Base-by-base conservation (phyloP, 352 stramenopile species). In the Phytophthora pini region DNA sequence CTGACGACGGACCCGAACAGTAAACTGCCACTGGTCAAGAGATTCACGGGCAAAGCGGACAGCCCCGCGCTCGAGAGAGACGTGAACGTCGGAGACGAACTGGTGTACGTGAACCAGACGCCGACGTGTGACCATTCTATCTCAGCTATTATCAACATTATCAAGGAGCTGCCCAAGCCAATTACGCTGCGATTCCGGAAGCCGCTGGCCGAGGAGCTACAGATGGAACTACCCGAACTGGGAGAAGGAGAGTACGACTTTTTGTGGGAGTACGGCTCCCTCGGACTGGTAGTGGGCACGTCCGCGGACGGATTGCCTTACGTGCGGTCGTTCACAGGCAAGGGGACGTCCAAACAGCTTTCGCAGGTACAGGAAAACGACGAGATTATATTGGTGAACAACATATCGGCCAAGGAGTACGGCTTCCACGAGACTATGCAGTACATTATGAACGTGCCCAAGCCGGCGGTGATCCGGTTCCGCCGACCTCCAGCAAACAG, bases 371-470 rank as follows among this genome's bases (percentile, higher is more conserved):
- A 87, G 54, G 77, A 87, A 62, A 85, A 88, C 43, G 87, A 95
- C 52, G 84, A 93, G 71, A 91, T 95, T 62, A 72, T 93, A 38
- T 76, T 93, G 61, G 86, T 95, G 45, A 95, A 95, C 59, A 74
- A 93, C 52, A 68, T 54, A 20, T 76, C 69, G 12, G 70, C 81
- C 11, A 58, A 69, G 31, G 68, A 87, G 5, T 65, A 78, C 47
- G 87, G 85, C 38, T 95, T 95, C 58, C 77, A 79, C 2, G 79
- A 88, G 65, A 90, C 67, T n/a, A 93, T 95, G 83, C 77, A 88
- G 55, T 92, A 91, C 68, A 84, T 95, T 69, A 92, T 92, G 83
- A 87, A 90, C 65, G 83, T 93, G 41, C 82, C 84, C 52, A 93
- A 93, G 74, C 87, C 87, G 5, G 83, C 84, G 0, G 78, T 93